Percentiles rank a stretch among this genome's conserved stretches.
phyloP scores from a whole-genome alignment of 495 filamentous ascomycete genomes.

The Aspergillus affinis region DNA sequence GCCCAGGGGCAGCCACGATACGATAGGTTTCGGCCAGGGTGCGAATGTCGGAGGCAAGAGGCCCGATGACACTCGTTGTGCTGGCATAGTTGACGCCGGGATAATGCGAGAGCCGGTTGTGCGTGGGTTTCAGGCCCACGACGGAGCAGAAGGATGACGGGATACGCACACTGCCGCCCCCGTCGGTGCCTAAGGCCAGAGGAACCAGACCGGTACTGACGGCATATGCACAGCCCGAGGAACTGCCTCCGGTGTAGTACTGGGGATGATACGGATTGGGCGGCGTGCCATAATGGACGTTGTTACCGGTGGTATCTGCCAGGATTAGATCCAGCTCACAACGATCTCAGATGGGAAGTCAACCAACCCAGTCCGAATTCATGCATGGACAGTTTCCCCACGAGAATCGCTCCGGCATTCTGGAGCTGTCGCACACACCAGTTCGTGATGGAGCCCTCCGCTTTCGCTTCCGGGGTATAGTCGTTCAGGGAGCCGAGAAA shows the following conservation, averaged over 20 bases:
- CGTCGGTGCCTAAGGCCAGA: conserved; percentile 78
- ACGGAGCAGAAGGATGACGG: conserved; percentile 78
- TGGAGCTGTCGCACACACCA: conserved; percentile 74
- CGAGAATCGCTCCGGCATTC: conserved; percentile 72
- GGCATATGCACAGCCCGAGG: conserved; percentile 76
- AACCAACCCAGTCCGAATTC: conserved; percentile 68
- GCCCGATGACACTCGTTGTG: conserved; percentile 66
- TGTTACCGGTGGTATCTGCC: conserved; percentile 74
- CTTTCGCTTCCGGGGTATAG: conserved; percentile 47
- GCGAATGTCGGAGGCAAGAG: conserved; percentile 70
- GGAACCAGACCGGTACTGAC: conserved; percentile 72
- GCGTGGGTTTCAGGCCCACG: conserved; percentile 81
- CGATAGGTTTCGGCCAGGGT: conserved; percentile 81
- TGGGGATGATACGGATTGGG: conserved; percentile 73
- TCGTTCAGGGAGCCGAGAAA: conserved; percentile 40
- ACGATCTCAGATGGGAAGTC: not conserved
- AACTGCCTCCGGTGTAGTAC: conserved; percentile 86
- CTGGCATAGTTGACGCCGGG: conserved; percentile 60
- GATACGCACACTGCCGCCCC: conserved; percentile 79
- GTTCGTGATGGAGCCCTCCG: conserved; percentile 53
- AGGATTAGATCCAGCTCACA: not conserved
- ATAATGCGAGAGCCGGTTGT: conserved; percentile 65
- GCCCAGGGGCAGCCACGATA: conserved; percentile 68
- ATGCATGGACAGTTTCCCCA: conserved; percentile 89
- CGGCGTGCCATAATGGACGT: conserved; percentile 74